Evolutionary conservation across 1,284 basidiomycete species (phyloP), one percentile per base, ranked within the genome.

Genomic region (Cryptococcus maquisensis): DNA sequence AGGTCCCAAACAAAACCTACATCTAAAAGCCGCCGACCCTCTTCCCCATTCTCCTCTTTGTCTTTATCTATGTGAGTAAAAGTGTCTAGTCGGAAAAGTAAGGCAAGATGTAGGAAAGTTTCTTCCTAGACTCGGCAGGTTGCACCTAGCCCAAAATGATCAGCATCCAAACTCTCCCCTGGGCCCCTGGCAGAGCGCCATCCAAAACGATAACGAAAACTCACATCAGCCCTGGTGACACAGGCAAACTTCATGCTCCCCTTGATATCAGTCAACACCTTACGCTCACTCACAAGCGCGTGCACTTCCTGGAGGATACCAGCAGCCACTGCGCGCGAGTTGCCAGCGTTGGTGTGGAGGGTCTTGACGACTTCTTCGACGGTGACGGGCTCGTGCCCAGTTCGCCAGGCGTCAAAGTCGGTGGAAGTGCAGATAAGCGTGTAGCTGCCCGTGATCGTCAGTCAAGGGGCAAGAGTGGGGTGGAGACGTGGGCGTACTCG

Each of bases 321-420:
- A 1, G 83, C 86, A 0, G 88, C 79, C 59, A 82, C 77, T 32
- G 75, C 69, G 54, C 90, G 85, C 18, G 90, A 87, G 3, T 88
- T 88, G 23, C 85, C 82, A 0, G 92, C 91, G 71, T 98, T 98
- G 20, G 83, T 82, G 60, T 86, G 81, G 32, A 97, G 83, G 0
- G 87, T 91, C 75, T 90, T 88, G 80, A 94, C 81, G 28, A 97
- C 91, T 62, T 77, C 74, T 6, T 88, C 85, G 0, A 92, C 86
- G 1, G 91, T 96, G 47, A 97, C 94, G 1, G 87, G 81, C 16
- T 84, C 87, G 51, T 85, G 82, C 36, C 86, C 80, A 16, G 86
- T 85, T 23, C 94, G 80, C 90, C 90, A 94, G 5, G 89, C 85
- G 75, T 95, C 91, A 71, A 91, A 93, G 77, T 94, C 88, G 2